These are phyloP conservation scores for Fagus sylvatica DNA, from an alignment of 306 rosid species.

Conservation along the genomic window DNA sequence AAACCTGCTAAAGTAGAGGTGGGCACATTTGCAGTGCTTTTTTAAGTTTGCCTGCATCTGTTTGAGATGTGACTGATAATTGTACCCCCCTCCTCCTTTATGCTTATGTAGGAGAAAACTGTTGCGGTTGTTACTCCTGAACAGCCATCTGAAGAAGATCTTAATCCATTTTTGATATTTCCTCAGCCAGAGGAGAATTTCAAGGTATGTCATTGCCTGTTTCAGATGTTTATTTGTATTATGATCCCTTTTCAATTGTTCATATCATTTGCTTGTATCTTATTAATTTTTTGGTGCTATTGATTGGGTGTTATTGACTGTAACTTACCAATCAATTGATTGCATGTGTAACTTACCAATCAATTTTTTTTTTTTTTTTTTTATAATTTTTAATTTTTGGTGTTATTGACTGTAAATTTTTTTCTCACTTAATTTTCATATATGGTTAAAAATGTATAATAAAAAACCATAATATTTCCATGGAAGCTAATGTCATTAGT, in stretches of 20 bases:
- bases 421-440: neutral
- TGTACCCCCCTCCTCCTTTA: slow-evolving; percentile 13
- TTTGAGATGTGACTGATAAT: slow-evolving; percentile 12
- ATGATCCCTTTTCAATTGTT: slow-evolving; percentile 2
- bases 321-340: no score
- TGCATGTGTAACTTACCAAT: no score
- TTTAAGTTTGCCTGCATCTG: slow-evolving; percentile 7
- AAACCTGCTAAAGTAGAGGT: slow-evolving; percentile 91
- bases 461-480: neutral
- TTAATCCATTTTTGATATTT: slow-evolving; percentile 79
- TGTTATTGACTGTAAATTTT: neutral
- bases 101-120: slow-evolving; percentile 52
- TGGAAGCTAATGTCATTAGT: neutral
- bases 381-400: no score
- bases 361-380: no score
- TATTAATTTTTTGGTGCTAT: neutral
- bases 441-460: neutral
- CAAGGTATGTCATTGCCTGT: slow-evolving; percentile 54
- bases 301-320: neutral
- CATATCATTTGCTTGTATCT: slow-evolving; percentile 1
- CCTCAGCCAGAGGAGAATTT: slow-evolving; percentile 80
- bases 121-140: slow-evolving; percentile 53
- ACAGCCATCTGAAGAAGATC: slow-evolving; percentile 78
- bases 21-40: slow-evolving; percentile 19
- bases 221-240: slow-evolving; percentile 9